These are phyloP conservation scores for Beauveria brongniartii DNA, from an alignment of 2,329 filamentous ascomycete genomes.

Conservation along the genomic window DNA sequence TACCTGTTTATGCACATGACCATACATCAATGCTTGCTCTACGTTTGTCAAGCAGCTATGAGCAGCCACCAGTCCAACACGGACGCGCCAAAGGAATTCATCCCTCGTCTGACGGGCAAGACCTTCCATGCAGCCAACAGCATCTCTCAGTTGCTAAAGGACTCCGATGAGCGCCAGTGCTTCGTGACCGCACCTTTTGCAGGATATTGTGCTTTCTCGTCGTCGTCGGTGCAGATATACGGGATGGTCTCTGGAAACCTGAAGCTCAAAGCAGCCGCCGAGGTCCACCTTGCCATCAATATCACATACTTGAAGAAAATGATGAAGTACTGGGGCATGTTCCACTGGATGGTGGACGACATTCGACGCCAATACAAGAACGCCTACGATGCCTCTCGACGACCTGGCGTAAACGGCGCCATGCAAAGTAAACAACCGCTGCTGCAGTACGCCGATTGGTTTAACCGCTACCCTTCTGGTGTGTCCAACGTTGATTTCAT, in stretches of 20 bases:
- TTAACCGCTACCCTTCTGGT: constrained; percentile 87
- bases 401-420: constrained; percentile 22
- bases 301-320: constrained; percentile 87
- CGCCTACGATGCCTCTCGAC: constrained; percentile 72
- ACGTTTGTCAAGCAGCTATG: constrained; percentile 81
- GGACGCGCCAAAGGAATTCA: constrained; percentile 69
- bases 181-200: constrained; percentile 85
- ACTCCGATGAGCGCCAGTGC: constrained; percentile 59
- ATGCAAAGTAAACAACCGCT: constrained; percentile 51
- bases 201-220: constrained; percentile 89
- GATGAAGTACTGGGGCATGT: constrained; percentile 98
- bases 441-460: constrained; percentile 97
- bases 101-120: constrained; percentile 64
- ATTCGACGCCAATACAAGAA: constrained; percentile 80
- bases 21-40: constrained; percentile 81
- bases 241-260: constrained; percentile 83
- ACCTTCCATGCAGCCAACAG: constrained; percentile 78
- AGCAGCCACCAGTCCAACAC: constrained; percentile 56
- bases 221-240: constrained; percentile 89
- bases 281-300: constrained; percentile 77
- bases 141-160: constrained; percentile 76
- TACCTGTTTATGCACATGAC: constrained; percentile 89
- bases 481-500: constrained; percentile 79
- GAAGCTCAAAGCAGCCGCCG: constrained; percentile 66
- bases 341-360: constrained; percentile 92